These are phyloP conservation scores for Beauveria sp. DNA, from an alignment of 2,329 filamentous ascomycete genomes.

Conservation along the genomic window DNA sequence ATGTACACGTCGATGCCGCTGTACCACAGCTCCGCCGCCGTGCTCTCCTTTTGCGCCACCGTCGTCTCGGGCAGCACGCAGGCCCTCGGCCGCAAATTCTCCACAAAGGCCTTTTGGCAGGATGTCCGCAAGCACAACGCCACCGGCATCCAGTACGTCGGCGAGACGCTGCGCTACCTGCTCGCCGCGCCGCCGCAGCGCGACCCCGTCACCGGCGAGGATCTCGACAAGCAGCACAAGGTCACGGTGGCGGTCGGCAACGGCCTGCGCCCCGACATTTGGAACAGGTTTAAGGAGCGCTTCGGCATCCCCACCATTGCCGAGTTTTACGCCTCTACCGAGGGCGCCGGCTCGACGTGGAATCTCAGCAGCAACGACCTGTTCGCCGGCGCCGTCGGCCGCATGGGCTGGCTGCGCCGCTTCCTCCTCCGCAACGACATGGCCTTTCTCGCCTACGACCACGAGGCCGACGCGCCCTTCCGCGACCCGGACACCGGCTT, in stretches of 20 bases:
- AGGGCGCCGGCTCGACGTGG: constrained; percentile 61
- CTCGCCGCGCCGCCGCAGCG: constrained; percentile 56
- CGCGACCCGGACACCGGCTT: constrained; percentile 64
- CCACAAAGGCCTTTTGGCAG: constrained; percentile 67
- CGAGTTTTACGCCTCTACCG: constrained; percentile 77
- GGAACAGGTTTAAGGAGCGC: constrained; percentile 74
- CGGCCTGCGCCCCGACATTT: constrained; percentile 76
- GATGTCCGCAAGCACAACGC: constrained; percentile 64
- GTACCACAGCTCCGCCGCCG: constrained; percentile 72
- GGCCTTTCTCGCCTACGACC: constrained; percentile 63
- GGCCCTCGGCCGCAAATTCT: constrained; percentile 70
- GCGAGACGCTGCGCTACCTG: constrained; percentile 79
- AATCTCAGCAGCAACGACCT: constrained; percentile 69
- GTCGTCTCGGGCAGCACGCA: constrained; percentile 57
- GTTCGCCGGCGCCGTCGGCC: constrained; percentile 69
- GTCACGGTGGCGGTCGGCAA: constrained; percentile 78
- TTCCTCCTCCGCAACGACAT: constrained; percentile 42
- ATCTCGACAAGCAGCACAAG: constrained; percentile 63
- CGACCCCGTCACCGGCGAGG: constrained; percentile 56
- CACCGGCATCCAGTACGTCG: constrained; percentile 79
- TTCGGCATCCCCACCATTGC: constrained; percentile 67
- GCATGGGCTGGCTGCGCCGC: constrained; percentile 55
- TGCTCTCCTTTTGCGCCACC: constrained; percentile 60
- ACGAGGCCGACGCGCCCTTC: constrained; percentile 57
- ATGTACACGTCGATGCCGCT: constrained; percentile 84